Evolutionary conservation across 495 filamentous ascomycete species (phyloP), one percentile per base, ranked within the genome.

Genomic region (Physcia stellaris): DNA sequence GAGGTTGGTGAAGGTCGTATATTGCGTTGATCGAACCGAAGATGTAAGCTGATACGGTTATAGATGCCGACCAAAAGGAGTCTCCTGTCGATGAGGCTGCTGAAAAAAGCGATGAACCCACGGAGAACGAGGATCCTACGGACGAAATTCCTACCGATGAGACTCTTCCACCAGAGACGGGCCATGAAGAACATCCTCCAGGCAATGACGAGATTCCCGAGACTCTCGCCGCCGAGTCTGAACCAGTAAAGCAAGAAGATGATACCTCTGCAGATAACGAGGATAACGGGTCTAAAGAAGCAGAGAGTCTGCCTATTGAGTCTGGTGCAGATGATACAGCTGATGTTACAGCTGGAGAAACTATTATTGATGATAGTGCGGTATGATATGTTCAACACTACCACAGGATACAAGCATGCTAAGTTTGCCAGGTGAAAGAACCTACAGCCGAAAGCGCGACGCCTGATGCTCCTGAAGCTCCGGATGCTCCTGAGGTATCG

Each of bases 141-240:
- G 26, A 7, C 13, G 26, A 28, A 28, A 7, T 13, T 7, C 7
- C 26, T 28, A 13, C 26, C 7, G 26, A 13, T 28, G 26, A 13
- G 7, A 13, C 13, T 7, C 51, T 50, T 2, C 48, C 59, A 3
- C 61, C 61, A 36, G 61, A 62, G 38, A 52, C 56, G n/a, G 43
- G 40, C 15, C 46, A 53, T 9, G 54, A 51, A 11, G 53, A 54
- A n/a, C n/a, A n/a, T n/a, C n/a, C n/a, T 12, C 22, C 39, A 2
- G 26, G 29, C 24, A 42, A 44, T 22, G 45, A 13, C 26, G 13
- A 28, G 26, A 13, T 7, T 7, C 9, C 26, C 13, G 26, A 28
- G 13, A 7, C 13, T 28, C 9, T 13, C 13, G 9, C 26, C 26
- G 13, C 13, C 26, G 26, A 28, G 7, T 13, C 26, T 28, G 26